These are phyloP conservation scores for Paratinospora sagittata DNA, from an alignment of 164 flowering plant genomes.

Conservation along the genomic window DNA sequence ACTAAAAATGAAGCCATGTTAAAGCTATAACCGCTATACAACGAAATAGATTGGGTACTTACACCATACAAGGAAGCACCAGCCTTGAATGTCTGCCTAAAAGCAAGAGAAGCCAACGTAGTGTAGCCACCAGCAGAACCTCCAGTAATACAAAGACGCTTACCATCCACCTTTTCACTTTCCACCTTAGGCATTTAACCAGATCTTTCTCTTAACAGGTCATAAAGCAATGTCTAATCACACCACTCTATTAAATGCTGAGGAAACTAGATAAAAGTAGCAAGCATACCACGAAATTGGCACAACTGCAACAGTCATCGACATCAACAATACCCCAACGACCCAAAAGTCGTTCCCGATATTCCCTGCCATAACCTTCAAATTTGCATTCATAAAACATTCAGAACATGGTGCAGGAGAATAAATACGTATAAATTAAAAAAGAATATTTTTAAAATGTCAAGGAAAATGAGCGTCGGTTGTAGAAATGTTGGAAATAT, in stretches of 20 bases:
- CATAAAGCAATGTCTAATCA: not conserved
- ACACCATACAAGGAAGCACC: slow-evolving; percentile 98
- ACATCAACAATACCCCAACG: slow-evolving; percentile 96
- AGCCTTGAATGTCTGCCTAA: slow-evolving; percentile 76
- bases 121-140: slow-evolving; percentile 98
- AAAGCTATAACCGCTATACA: not conserved
- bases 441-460: no score
- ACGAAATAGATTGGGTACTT: slow-evolving; percentile 27
- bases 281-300: slow-evolving; percentile 58
- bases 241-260: not conserved
- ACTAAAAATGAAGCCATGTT: not conserved
- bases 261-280: not conserved
- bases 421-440: not conserved
- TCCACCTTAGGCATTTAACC: slow-evolving; percentile 53
- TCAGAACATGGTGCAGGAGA: not conserved
- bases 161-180: slow-evolving; percentile 69
- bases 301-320: slow-evolving; percentile 95
- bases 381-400: slow-evolving; percentile 12
- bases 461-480: not conserved
- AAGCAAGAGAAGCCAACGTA: slow-evolving; percentile 92
- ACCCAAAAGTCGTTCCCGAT: slow-evolving; percentile 75
- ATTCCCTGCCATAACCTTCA: slow-evolving; percentile 93
- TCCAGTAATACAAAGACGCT: slow-evolving; percentile 80
- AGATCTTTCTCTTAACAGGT: not conserved
- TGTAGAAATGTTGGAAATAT: not conserved